These are phyloP conservation scores for Cardamine resedifolia DNA, from an alignment of 345 rosid genomes.

Conservation along the genomic window DNA sequence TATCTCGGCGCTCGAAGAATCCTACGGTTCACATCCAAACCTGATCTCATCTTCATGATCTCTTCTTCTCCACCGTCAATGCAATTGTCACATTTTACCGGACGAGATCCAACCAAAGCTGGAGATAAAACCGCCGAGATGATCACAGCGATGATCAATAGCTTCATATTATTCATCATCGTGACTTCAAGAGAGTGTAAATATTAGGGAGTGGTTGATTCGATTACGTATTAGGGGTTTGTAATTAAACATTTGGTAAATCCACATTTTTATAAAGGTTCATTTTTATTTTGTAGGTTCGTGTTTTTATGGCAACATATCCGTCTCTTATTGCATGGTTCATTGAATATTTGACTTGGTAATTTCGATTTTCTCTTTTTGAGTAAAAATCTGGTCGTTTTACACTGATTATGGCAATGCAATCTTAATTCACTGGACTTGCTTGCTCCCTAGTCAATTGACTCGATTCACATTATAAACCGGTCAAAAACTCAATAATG, in stretches of 20 bases:
- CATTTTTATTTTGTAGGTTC: not conserved
- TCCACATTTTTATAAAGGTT: not conserved
- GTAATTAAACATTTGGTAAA: not conserved
- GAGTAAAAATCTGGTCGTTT: not conserved
- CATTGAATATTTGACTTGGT: not conserved
- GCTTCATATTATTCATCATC: not conserved
- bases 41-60: not conserved
- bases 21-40: constrained; percentile 6
- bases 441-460: not conserved
- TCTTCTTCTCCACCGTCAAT: not conserved
- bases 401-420: not conserved
- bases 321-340: not conserved
- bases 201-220: not conserved
- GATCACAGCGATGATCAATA: constrained; percentile 6
- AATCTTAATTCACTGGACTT: not conserved
- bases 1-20: constrained; percentile 6
- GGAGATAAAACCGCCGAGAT: not conserved
- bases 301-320: not conserved
- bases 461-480: not conserved
- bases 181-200: not conserved
- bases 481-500: constrained; percentile 5
- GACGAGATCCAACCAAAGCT: not conserved
- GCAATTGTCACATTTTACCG: constrained; percentile 9
- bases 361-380: not conserved
- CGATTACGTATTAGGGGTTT: not conserved